Evolutionary conservation across 495 filamentous ascomycete genomes (phyloP), one percentile per base, ranked within the genome.

Genomic region (Neurospora sp.): DNA sequence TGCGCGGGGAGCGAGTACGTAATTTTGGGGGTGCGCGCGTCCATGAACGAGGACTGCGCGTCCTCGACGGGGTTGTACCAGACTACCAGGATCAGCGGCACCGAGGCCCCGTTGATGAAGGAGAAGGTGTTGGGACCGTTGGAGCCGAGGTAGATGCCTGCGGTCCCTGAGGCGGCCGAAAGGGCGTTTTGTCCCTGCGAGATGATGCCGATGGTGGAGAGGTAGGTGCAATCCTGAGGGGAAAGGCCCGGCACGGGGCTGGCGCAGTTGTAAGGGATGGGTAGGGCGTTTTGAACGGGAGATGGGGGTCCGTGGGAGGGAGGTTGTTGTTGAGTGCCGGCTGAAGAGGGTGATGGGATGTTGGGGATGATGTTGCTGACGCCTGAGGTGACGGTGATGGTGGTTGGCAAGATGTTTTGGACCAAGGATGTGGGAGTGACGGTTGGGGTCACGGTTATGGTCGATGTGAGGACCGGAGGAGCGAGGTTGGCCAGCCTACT

Each of bases 81-180:
- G 18, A 78, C 39, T 39, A 80, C 71, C 37, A 80, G 69, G 20
- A 71, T 78, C 35, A 80, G 22, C 1, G 77, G 74, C 16, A 73
- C 73, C 10, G 37, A 61, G 41, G 77, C 77, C n/a, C 69, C 70
- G 71, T 80, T 80, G 69, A 75, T 70, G 53, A 80, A 80, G 8
- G 73, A 75, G 71, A 80, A 75, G 18, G 71, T 74, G 74, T 79
- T 80, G 71, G 78, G 77, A 0, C 77, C 78, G 3, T 71, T 69
- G 0, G 69, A 20, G 18, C 77, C 78, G 53, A 79, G 74, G 74
- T 76, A 80, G 41, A 79, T 78, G 42, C 39, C 47, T 7, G 65
- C 71, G 69, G 74, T 75, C 22, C 39, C 47, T 9, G 65, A 70
- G 71, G 74, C 75, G 44, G 71, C 61, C 35, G 27, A 27, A 22